Percentiles rank a stretch among this genome's conserved stretches.
These are phyloP conservation scores for Aotearoamyces nothofagi DNA, from an alignment of 2,329 filamentous ascomycete genomes.

Conservation along the genomic window DNA sequence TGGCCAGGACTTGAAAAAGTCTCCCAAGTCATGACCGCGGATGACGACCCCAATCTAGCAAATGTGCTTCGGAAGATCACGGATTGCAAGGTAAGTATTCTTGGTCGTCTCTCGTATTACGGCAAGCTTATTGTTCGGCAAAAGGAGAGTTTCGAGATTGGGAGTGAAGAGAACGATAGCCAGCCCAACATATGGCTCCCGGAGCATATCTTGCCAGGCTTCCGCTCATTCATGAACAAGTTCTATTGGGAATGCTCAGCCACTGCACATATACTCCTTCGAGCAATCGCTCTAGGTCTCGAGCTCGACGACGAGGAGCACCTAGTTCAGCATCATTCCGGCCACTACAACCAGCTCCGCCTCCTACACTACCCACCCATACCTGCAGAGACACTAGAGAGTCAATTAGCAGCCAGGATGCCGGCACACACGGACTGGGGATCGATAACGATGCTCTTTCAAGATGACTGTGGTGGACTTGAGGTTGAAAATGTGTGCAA, in stretches of 20 bases:
- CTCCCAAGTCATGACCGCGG: constrained; percentile 26
- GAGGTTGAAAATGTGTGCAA: constrained; percentile 28
- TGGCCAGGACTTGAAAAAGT: constrained; percentile 38
- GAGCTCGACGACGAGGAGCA: constrained; percentile 28
- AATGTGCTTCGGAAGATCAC: constrained; percentile 27
- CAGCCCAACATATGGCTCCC: constrained; percentile 36
- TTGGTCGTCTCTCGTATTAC: no score
- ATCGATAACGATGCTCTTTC: constrained; percentile 34
- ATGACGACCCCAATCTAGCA: constrained; percentile 25
- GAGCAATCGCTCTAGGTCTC: constrained; percentile 29
- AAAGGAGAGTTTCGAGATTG: constrained; percentile 36
- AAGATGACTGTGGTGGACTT: constrained; percentile 33
- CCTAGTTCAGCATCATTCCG: constrained; percentile 33
- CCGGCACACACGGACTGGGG: constrained; percentile 36
- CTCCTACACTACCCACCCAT: constrained; percentile 42
- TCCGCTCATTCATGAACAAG: constrained; percentile 28
- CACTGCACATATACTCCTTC: constrained; percentile 27
- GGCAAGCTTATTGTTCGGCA: no score
- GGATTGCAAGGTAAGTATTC: constrained; percentile 32
- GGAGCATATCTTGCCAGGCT: constrained; percentile 26
- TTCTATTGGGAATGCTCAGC: constrained; percentile 33
- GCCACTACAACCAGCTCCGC: constrained; percentile 41
- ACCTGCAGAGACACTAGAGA: constrained; percentile 26
- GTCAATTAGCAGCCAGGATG: constrained; percentile 26
- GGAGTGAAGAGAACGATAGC: constrained; percentile 26